Evolutionary conservation across 129 eudicot species (phyloP), one percentile per base, ranked within the genome.

Genomic region (Cynara cardunculus): DNA sequence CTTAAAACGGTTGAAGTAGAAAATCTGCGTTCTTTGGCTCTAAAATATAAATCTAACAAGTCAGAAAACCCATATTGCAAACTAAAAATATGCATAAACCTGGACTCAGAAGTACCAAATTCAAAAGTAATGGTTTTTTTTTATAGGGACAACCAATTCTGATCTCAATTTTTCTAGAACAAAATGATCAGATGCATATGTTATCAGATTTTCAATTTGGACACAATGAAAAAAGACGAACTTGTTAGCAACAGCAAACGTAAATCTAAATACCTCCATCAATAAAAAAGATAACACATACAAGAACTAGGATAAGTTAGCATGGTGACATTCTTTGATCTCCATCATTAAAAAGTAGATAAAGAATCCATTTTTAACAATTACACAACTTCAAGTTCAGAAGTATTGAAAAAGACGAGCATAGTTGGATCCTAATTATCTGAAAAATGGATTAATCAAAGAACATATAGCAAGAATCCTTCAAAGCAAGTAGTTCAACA

Each of bases 381-480:
- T 66, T 62, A 49, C 24, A 49, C 70, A 76, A 76, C 77, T 75
- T 76, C 85, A 82, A 34, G 73, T 69, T 69, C 9, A 21, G 56
- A 69, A 82, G 41, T 35, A 73, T 46, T 68, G 26, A 74, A 62
- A 84, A 84, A 84, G 68, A 78, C 84, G 7, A 53, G 66, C 71
- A 31, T 66, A 79, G 32, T 53, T 41, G 11, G 35, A 70, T 19
- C 34, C 27, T 25, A 72, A 83, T 59, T 25, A 56, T 34, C 46
- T 18, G 62, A 53, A 53, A 53, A 53, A 53, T 11, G 3, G 19
- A 39, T 28, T 16, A 32, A 65, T 78, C n/a, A 35, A 24, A 24
- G 30, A 30, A 81, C 56, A 21, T 75, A 77, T 18, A 72, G 32
- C 41, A 74, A 35, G 30, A 67, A 69, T 49, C 44, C 35, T 68